These are phyloP conservation scores for Nicotiana attenuata DNA, from an alignment of 257 asterid genomes.

Conservation along the genomic window DNA sequence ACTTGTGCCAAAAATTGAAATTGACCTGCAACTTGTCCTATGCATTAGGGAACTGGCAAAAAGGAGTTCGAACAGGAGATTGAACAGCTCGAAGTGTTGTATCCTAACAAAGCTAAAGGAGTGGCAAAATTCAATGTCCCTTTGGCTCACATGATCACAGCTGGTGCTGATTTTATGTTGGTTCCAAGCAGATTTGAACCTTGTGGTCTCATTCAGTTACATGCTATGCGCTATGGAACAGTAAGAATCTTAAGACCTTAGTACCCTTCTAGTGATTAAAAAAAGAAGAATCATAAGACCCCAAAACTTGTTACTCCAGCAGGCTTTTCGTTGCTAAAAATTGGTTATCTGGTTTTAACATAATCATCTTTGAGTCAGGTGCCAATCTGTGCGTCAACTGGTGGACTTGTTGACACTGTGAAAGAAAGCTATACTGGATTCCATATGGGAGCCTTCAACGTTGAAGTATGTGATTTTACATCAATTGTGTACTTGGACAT, in stretches of 20 bases:
- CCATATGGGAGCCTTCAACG: constrained; percentile 92
- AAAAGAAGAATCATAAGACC: background rate
- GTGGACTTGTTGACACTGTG: constrained; percentile 96
- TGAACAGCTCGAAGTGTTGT: constrained; percentile 76
- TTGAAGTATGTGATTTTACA: constrained; percentile 43
- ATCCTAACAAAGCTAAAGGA: constrained; percentile 83
- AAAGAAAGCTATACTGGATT: constrained; percentile 86
- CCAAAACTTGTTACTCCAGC: background rate
- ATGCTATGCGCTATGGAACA: constrained; percentile 98
- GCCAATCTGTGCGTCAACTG: constrained; percentile 89
- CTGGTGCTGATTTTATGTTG: constrained; percentile 83
- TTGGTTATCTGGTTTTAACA: background rate
- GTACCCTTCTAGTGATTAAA: background rate
- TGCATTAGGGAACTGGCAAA: constrained; percentile 84
- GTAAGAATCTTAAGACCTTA: constrained; percentile 34
- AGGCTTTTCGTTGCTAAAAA: background rate
- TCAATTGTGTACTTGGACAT: background rate
- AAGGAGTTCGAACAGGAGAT: constrained; percentile 75
- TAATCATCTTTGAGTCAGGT: constrained; percentile 32
- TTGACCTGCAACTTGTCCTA: background rate
- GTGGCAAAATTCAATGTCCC: constrained; percentile 85
- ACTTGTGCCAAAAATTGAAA: background rate
- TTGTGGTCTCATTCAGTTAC: constrained; percentile 94
- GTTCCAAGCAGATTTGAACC: constrained; percentile 97
- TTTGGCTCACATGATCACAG: constrained; percentile 81